Conservation (phyloP, 1,139 yeast species). For the Pichia sp. region DNA sequence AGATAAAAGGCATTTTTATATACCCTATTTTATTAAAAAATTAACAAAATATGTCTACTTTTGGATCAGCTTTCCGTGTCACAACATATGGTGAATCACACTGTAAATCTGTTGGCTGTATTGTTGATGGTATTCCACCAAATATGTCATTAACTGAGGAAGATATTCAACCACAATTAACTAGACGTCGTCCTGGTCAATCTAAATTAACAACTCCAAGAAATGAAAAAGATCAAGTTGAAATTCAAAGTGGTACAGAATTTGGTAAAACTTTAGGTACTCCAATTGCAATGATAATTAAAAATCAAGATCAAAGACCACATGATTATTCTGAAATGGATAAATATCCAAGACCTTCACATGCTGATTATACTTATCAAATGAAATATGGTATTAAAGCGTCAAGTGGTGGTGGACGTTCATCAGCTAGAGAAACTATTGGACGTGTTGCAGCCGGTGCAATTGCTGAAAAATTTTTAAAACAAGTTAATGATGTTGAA, state of each 20-base stretch:
- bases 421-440: constrained; percentile 95
- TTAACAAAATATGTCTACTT: constrained; percentile 46
- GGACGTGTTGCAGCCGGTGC: constrained; percentile 99
- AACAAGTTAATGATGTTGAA: constrained; percentile 74
- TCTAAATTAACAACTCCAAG: constrained; percentile 88
- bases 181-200: constrained; percentile 98
- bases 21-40: too few species aligned
- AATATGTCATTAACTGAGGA: constrained; percentile 77
- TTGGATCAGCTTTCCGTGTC: constrained; percentile 59
- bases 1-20: neutral
- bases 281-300: constrained; percentile 89
- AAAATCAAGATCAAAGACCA: constrained; percentile 94
- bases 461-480: constrained; percentile 85
- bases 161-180: constrained; percentile 91
- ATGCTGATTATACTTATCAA: constrained; percentile 92
- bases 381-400: constrained; percentile 89
- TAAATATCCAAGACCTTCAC: constrained; percentile 93
- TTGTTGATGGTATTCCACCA: constrained; percentile 97
- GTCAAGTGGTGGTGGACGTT: constrained; percentile 94
- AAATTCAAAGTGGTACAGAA: constrained; percentile 93
- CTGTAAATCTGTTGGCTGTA: constrained; percentile 97
- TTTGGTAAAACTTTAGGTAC: constrained; percentile 87
- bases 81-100: constrained; percentile 98
- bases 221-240: constrained; percentile 87
- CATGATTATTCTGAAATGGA: constrained; percentile 93